Evolutionary conservation across 495 filamentous ascomycete species (phyloP).

Genomic region (Neurospora intermedia): DNA sequence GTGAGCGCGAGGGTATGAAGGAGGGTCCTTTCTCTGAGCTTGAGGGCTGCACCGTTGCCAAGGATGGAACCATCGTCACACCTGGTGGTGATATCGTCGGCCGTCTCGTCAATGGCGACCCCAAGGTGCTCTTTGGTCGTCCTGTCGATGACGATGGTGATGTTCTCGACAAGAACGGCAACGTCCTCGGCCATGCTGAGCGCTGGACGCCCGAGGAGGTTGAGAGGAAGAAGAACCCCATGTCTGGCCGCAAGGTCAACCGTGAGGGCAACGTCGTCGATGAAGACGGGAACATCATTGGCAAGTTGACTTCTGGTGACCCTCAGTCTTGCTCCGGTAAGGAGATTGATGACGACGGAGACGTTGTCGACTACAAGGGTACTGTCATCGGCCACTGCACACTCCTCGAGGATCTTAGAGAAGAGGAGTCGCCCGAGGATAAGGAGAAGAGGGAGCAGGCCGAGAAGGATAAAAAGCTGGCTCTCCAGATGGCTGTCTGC

Average conservation of each 20-base stretch:
- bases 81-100: constrained; percentile 58
- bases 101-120: constrained; percentile 60
- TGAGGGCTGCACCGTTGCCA: constrained; percentile 57
- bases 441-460: constrained; percentile 42
- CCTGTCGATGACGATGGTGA: constrained; percentile 77
- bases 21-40: constrained; percentile 77
- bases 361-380: constrained; percentile 73
- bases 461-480: constrained; percentile 63
- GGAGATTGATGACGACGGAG: constrained; percentile 76
- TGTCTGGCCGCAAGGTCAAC: constrained; percentile 70
- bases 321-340: constrained; percentile 61
- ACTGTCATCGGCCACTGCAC: constrained; percentile 72
- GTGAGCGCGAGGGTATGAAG: constrained; percentile 51
- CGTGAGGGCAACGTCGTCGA: constrained; percentile 75
- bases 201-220: constrained; percentile 73
- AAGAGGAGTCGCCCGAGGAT: constrained; percentile 40
- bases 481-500: constrained; percentile 63
- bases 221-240: constrained; percentile 44
- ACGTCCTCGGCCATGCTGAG: constrained; percentile 69
- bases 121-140: constrained; percentile 60
- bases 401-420: constrained; percentile 63
- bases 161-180: constrained; percentile 71
- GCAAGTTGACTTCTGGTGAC: constrained; percentile 65
- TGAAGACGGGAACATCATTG: constrained; percentile 69
- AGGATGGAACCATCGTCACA: constrained; percentile 63